A percentile compares a stretch with the other conserved stretches of the same genome.
Evolutionary conservation across 2,329 filamentous ascomycete genomes (phyloP).

Genomic region (Colletotrichum agaves): DNA sequence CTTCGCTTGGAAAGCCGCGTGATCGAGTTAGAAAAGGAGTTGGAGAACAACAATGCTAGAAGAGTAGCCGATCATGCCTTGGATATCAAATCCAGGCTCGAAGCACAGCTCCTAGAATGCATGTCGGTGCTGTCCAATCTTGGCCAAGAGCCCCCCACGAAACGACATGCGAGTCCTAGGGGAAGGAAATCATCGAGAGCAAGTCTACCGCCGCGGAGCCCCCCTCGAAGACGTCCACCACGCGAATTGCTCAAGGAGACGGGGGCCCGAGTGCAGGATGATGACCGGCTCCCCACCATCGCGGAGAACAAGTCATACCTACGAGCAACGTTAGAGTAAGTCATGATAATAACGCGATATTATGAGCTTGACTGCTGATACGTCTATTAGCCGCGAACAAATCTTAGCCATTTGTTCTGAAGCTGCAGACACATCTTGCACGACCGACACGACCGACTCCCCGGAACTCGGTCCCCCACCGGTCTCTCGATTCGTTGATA

Average conservation of each 20-base stretch:
- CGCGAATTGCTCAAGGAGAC: slow-evolving; percentile 66
- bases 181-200: slow-evolving; percentile 25
- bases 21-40: slow-evolving; percentile 73
- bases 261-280: slow-evolving; percentile 60
- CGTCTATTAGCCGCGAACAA: slow-evolving; percentile 63
- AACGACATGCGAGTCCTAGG: slow-evolving; percentile 50
- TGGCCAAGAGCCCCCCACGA: slow-evolving; percentile 68
- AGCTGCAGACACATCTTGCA: slow-evolving; percentile 55
- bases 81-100: slow-evolving; percentile 76
- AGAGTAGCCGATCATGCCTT: slow-evolving; percentile 73
- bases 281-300: slow-evolving; percentile 73
- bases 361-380: slow-evolving; percentile 40
- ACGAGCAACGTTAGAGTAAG: slow-evolving; percentile 75
- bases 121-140: slow-evolving; percentile 73
- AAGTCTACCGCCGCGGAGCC: slow-evolving; percentile 52
- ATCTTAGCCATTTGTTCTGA: slow-evolving; percentile 68
- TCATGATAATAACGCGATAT: slow-evolving; percentile 29
- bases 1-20: slow-evolving; percentile 77
- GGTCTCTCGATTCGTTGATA: slow-evolving; percentile 67
- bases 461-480: slow-evolving; percentile 76
- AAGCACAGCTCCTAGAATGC: slow-evolving; percentile 78
- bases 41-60: slow-evolving; percentile 69
- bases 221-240: slow-evolving; percentile 63
- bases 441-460: slow-evolving; percentile 61
- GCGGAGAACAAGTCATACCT: slow-evolving; percentile 76